Evolutionary conservation across 345 rosid species (phyloP).

Genomic region (Corymbia maculata): DNA sequence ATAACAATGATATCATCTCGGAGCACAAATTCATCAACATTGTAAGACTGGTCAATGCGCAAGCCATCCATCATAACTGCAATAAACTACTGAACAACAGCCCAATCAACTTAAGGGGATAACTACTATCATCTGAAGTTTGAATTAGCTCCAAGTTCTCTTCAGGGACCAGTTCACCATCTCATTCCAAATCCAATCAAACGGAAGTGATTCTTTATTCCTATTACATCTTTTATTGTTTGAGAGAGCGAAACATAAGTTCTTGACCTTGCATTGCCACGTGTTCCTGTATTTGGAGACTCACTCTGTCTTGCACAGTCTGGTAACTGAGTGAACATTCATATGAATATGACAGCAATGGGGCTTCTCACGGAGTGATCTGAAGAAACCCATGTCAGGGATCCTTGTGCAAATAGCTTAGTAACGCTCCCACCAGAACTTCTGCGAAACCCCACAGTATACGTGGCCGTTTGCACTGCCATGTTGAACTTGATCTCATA

Average conservation of each 20-base stretch:
- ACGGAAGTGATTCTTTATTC: not conserved
- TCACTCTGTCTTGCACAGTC: not conserved
- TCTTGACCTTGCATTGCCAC: not conserved
- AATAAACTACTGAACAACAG: not conserved
- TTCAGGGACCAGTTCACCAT: not conserved
- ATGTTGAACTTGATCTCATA: not conserved
- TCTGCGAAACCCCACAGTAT: slow-evolving; percentile 4
- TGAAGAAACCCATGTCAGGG: not conserved
- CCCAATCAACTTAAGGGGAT: not conserved
- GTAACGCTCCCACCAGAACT: not conserved
- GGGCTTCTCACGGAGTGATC: slow-evolving; percentile 6
- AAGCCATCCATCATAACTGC: not conserved
- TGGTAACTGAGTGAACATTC: not conserved
- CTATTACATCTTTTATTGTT: not conserved
- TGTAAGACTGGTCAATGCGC: not conserved
- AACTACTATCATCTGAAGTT: not conserved
- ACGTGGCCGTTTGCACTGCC: not conserved
- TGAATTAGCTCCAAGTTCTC: not conserved
- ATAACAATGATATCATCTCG: not conserved
- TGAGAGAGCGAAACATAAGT: not conserved
- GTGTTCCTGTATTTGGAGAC: not conserved
- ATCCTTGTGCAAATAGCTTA: not conserved
- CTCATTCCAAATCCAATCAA: not conserved
- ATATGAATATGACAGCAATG: not conserved
- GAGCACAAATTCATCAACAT: not conserved